Evolutionary conservation across 2,329 filamentous ascomycete species (phyloP).

Genomic region (Ascocoryne sarcoides): DNA sequence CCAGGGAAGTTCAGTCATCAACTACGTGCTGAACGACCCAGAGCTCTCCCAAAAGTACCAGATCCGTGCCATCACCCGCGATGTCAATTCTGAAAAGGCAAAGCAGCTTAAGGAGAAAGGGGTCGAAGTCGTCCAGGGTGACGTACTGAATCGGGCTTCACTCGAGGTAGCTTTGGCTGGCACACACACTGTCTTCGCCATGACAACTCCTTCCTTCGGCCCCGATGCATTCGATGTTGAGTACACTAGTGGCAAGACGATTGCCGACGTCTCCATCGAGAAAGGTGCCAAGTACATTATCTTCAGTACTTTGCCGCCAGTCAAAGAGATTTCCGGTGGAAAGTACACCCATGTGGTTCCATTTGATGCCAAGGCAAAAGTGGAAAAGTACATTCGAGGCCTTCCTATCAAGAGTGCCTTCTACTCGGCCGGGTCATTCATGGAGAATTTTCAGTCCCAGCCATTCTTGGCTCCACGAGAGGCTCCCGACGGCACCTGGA

Average conservation of each 20-base stretch:
- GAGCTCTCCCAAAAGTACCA: slow-evolving; percentile 37
- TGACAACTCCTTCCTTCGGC: slow-evolving; percentile 37
- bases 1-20: slow-evolving; percentile 41
- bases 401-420: slow-evolving; percentile 37
- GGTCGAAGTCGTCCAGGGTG: slow-evolving; percentile 33
- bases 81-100: slow-evolving; percentile 26
- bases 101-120: slow-evolving; percentile 28
- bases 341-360: slow-evolving; percentile 30
- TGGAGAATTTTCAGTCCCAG: slow-evolving; percentile 37
- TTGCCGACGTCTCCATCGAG: slow-evolving; percentile 33
- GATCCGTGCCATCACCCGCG: slow-evolving; percentile 39
- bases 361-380: slow-evolving; percentile 28
- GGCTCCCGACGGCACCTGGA: slow-evolving; percentile 15
- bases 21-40: slow-evolving; percentile 36
- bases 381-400: slow-evolving; percentile 30
- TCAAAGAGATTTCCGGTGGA: slow-evolving; percentile 30
- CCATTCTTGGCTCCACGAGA: slow-evolving; percentile 14
- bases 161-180: slow-evolving; percentile 34
- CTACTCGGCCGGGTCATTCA: slow-evolving; percentile 37
- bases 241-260: slow-evolving; percentile 30
- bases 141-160: slow-evolving; percentile 32
- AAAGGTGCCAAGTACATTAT: slow-evolving; percentile 34
- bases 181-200: slow-evolving; percentile 39
- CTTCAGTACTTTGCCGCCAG: slow-evolving; percentile 34
- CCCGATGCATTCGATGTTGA: slow-evolving; percentile 3